A percentile compares a stretch with the other conserved stretches of the same genome.
These are phyloP conservation scores for Chaetomium fimeti DNA, from an alignment of 495 filamentous ascomycete species.

Conservation along the genomic window DNA sequence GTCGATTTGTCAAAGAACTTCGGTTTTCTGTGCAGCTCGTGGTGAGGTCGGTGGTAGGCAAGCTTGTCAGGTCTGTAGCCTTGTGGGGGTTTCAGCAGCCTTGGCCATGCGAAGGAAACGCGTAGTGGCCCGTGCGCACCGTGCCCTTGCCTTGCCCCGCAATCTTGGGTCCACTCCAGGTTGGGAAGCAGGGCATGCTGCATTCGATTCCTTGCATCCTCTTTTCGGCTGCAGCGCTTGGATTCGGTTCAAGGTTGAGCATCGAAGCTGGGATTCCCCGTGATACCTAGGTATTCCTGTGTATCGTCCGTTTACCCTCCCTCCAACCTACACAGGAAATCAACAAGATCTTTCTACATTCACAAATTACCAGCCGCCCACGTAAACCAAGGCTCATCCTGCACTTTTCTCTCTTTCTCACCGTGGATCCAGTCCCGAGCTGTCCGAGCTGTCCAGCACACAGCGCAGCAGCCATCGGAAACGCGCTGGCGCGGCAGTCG, in stretches of 20 bases:
- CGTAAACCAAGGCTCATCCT: too few species aligned
- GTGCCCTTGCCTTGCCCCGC: not conserved
- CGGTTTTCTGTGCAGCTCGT: too few species aligned
- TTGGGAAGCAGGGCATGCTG: not conserved
- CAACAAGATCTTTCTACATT: not conserved
- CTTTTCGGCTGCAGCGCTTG: too few species aligned
- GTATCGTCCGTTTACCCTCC: not conserved
- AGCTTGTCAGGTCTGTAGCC: not conserved
- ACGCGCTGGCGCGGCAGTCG: constrained; percentile 26
- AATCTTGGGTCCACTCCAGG: not conserved
- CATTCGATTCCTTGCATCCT: not conserved
- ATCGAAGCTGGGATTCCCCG: too few species aligned
- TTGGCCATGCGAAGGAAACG: not conserved
- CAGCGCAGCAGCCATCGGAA: constrained; percentile 15
- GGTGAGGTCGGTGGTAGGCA: too few species aligned
- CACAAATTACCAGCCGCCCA: too few species aligned
- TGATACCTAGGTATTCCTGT: too few species aligned
- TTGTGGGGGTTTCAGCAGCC: not conserved
- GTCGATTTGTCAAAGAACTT: too few species aligned
- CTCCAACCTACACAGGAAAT: not conserved
- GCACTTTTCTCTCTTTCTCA: not conserved
- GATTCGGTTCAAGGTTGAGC: too few species aligned
- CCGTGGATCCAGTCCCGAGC: not conserved
- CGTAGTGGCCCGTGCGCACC: constrained; percentile 2
- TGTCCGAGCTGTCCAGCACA: constrained; percentile 3